Percentiles rank a stretch among this genome's conserved stretches.
Conservation (phyloP, 768 basidiomycete species). For the Cyclocybe aegerita region DNA sequence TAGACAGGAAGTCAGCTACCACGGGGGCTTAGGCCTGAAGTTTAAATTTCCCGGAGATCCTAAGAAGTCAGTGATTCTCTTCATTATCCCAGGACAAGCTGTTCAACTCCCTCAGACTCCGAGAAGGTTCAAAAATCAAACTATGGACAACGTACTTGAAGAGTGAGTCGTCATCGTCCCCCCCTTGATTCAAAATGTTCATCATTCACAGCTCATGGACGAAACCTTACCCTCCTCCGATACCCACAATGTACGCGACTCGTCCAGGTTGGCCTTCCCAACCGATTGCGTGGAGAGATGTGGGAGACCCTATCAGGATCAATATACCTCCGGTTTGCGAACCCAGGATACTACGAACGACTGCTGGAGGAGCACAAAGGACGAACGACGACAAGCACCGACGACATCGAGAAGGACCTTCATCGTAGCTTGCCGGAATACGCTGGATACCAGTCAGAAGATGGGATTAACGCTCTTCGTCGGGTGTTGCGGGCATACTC, state of each 20-base stretch:
- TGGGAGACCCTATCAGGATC: slow-evolving; percentile 98
- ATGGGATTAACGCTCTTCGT: slow-evolving; percentile 82
- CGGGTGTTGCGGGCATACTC: slow-evolving; percentile 95
- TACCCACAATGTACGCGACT: slow-evolving; percentile 98
- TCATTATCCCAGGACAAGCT: background rate
- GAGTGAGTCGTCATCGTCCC: slow-evolving; percentile 43
- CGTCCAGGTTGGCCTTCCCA: slow-evolving; percentile 95
- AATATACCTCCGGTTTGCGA: slow-evolving; percentile 82
- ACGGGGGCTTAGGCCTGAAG: slow-evolving; percentile 75
- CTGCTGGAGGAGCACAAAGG: slow-evolving; percentile 79
- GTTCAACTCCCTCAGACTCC: slow-evolving; percentile 47
- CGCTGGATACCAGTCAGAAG: slow-evolving; percentile 89
- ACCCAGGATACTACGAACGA: slow-evolving; percentile 79
- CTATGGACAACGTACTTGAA: slow-evolving; percentile 89
- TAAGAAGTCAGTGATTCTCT: slow-evolving; percentile 62
- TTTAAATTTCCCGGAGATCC: slow-evolving; percentile 94
- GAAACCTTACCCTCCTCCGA: slow-evolving; percentile 91
- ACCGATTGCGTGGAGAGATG: slow-evolving; percentile 91
- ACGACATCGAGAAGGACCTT: slow-evolving; percentile 98
- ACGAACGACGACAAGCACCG: slow-evolving; percentile 82
- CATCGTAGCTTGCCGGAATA: slow-evolving; percentile 97
- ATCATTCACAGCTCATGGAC: slow-evolving; percentile 70
- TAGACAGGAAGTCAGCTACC: slow-evolving; percentile 55
- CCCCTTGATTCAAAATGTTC: slow-evolving; percentile 9
- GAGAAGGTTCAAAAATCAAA: slow-evolving; percentile 93